Percentiles rank a stretch among this genome's conserved stretches.
These are phyloP conservation scores for Rhizoclosmatium sp. DNA, from an alignment of 192 early-diverging fungal genomes.

Conservation along the genomic window DNA sequence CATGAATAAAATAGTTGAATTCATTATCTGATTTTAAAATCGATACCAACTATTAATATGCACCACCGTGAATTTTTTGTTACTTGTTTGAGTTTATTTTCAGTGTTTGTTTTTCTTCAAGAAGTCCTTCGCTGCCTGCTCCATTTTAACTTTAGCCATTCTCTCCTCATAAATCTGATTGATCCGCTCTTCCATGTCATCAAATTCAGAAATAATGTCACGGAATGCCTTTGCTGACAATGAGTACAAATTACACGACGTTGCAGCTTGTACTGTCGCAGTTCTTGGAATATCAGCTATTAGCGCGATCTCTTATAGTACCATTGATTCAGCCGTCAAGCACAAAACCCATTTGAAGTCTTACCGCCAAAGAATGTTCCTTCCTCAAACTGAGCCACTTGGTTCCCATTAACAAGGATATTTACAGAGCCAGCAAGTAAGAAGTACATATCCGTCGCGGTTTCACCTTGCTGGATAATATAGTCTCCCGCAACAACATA, in stretches of 20 bases:
- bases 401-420: conserved; percentile 44
- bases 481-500: conserved; percentile 28
- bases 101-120: too few species aligned
- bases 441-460: conserved; percentile 61
- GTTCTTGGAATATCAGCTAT: conserved; percentile 31
- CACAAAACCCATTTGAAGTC: too few species aligned
- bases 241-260: conserved; percentile 5
- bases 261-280: conserved; percentile 17
- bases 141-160: conserved; percentile 22
- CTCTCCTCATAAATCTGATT: conserved; percentile 31
- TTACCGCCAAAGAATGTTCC: conserved; percentile 54
- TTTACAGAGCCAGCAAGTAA: conserved; percentile 52
- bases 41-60: too few species aligned
- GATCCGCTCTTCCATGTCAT: conserved; percentile 34
- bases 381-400: conserved; percentile 38
- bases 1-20: too few species aligned
- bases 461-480: conserved; percentile 36
- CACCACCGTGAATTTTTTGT: too few species aligned
- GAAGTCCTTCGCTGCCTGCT: conserved; percentile 10
- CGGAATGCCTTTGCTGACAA: conserved; percentile 10
- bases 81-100: too few species aligned
- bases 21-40: too few species aligned
- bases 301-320: conserved; percentile 33
- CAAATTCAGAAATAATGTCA: conserved; percentile 25
- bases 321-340: too few species aligned